Evolutionary conservation across 1,139 yeast genomes (phyloP), one percentile per base, ranked within the genome.

Genomic region (Citeromyces siamensis): DNA sequence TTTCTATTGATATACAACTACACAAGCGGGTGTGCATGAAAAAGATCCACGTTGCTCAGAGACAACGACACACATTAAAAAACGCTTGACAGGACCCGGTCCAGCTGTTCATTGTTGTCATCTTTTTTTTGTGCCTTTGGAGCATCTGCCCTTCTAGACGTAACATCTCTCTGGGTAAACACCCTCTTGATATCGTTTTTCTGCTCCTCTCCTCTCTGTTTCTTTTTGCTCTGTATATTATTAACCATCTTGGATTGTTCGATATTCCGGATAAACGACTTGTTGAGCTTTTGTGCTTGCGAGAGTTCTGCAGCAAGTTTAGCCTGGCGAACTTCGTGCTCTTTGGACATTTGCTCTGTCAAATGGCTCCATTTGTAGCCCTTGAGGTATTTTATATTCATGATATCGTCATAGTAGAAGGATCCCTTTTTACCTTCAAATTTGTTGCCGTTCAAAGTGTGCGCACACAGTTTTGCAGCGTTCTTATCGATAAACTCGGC

Each of bases 351-450:
- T 53, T 90, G 96, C 53, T 83, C 95, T 1, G 97, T 86, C 51
- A 90, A 66, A 50, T 93, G 94, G 41, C 79, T 68, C 99, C 99
- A 90, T 52, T 93, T 90, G 67, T 88, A 93, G 5, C 90, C 86
- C 10, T 86, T 79, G 44, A 90, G 64, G 50, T 90, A 90, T 55
- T 84, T 88, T 42, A 90, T 76, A 53, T 86, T 90, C 61, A 93
- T 68, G 17, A 90, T 78, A 60, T 93, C 98, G 56, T 93, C 99
- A 50, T 90, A 81, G 57, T 88, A 90, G 52, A 82, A 88, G n/a
- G 80, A 74, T 2, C 93, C 80, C 58, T 90, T 90, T 50, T 79
- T 85, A 21, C 98, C 98, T 21, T 98, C 98, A 32, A 90, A 62
- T 13, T 68, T 83, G 50, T 84, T 82, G 8, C 95, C 95, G 52